Evolutionary conservation across 164 flowering plant genomes (phyloP).

Genomic region (Dillenia suffruticosa): DNA sequence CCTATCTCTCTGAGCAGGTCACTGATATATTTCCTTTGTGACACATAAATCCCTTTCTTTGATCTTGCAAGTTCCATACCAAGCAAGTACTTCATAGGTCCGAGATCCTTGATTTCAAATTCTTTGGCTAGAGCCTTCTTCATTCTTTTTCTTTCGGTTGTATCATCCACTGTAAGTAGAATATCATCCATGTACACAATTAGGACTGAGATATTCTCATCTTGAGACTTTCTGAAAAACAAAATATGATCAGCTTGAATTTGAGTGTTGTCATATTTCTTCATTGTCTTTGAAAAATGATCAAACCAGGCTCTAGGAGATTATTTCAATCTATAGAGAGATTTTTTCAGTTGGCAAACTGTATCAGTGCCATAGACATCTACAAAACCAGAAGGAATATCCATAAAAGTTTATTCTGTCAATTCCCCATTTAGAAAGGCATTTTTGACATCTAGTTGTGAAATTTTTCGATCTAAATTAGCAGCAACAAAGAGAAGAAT

Average conservation of each 20-base stretch:
- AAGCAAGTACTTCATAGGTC: neutral
- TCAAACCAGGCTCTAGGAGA: conserved; percentile 1
- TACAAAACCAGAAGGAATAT: too few species aligned
- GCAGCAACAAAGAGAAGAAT: too few species aligned
- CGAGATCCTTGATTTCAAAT: conserved; percentile 1
- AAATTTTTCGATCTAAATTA: too few species aligned
- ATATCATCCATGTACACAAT: neutral
- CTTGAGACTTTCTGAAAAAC: neutral
- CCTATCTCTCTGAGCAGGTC: too few species aligned
- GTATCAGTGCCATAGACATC: too few species aligned
- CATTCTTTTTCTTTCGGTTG: neutral
- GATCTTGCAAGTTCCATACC: neutral
- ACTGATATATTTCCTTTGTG: too few species aligned
- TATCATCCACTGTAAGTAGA: neutral
- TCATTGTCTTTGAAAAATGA: neutral
- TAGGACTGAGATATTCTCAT: neutral
- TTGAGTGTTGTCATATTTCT: neutral
- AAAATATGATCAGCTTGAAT: neutral
- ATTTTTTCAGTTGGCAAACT: too few species aligned
- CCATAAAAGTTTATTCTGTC: too few species aligned
- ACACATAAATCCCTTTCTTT: neutral
- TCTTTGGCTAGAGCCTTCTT: neutral
- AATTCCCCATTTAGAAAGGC: too few species aligned
- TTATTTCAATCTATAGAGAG: too few species aligned
- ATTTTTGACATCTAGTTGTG: too few species aligned